Base-by-base conservation (phyloP, 2,329 filamentous ascomycete species). In the Tolypocladium amazonense region DNA sequence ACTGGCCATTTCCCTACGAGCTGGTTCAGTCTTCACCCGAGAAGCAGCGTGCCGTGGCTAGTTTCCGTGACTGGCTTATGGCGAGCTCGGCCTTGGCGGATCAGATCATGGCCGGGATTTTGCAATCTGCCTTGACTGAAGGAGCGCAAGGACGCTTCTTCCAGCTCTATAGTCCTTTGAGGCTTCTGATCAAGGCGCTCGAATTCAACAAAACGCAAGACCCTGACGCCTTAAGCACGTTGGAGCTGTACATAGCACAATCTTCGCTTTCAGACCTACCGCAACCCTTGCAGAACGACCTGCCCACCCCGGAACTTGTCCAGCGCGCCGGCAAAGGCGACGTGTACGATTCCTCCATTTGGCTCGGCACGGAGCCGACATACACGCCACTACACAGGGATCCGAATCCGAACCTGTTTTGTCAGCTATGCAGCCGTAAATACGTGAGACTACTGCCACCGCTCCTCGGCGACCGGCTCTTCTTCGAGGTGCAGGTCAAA, bases 351-450 rank as follows among this genome's bases (percentile, higher is more conserved):
- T 87, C 88, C 0, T 95, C 89, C 66, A 77, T 97, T 52, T 99
- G 93, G 93, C 81, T 97, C 15, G 94, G 94, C 0, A 78, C 88
- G 18, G 85, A 91, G 45, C 91, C 91, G 0, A 97, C 92, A 0
- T 92, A 91, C 66, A 97, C 94, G 0, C 92, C 94, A 4, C 77
- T 96, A 3, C 94, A 99, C 73, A 84, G 89, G 59, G 94, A 99
- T 68, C 94, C 94, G 0, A 97, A 97, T 67, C 91, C 91, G 0
- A 99, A 99, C 69, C 68, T 97, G 0, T 96, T 97, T 70, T 84
- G 90, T 54, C 94, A 99, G 73, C 73, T 97, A 15, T 84, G 84
- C 20, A 85, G 90, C 4, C 73, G 70, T 57, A 99, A 99, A 73
- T 71, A 76, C 0, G 77, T 97, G 20, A 81, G 92, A n/a, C 70